phyloP scores from a whole-genome alignment of 2,329 filamentous ascomycete genomes.

The Simplicillium aogashimaense region DNA sequence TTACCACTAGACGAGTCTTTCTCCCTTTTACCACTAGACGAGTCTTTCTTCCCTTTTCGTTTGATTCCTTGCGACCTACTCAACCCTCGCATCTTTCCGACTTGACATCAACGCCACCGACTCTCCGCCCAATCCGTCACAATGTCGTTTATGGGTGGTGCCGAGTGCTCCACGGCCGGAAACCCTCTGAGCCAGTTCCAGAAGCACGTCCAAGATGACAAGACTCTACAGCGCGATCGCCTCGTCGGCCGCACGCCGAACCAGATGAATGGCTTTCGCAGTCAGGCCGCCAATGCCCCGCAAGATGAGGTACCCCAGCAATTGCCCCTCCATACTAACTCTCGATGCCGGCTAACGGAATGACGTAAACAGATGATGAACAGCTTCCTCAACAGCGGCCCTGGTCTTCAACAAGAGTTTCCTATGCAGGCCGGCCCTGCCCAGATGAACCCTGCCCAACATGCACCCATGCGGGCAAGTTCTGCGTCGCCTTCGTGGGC shows the following conservation, averaged over 20 bases:
- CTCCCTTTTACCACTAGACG: not conserved
- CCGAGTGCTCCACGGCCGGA: slow-evolving; percentile 91
- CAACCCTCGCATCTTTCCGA: slow-evolving; percentile 3
- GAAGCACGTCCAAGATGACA: slow-evolving; percentile 95
- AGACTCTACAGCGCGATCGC: slow-evolving; percentile 84
- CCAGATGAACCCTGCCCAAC: slow-evolving; percentile 38
- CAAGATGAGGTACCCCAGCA: slow-evolving; percentile 60
- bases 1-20: not conserved
- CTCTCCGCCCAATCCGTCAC: slow-evolving; percentile 12
- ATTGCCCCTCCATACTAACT: slow-evolving; percentile 1
- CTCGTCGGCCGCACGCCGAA: slow-evolving; percentile 66
- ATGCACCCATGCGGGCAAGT: slow-evolving; percentile 40
- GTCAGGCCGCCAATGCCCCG: slow-evolving; percentile 53
- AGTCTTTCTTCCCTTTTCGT: not conserved
- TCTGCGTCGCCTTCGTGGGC: slow-evolving; percentile 46
- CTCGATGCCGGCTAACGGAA: not conserved
- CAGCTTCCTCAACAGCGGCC: slow-evolving; percentile 76
- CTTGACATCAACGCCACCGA: slow-evolving; percentile 6
- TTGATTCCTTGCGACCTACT: slow-evolving; percentile 3
- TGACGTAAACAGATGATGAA: slow-evolving; percentile 66
- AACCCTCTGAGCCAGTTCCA: slow-evolving; percentile 97
- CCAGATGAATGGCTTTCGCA: slow-evolving; percentile 69
- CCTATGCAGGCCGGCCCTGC: slow-evolving; percentile 38
- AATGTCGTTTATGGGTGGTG: slow-evolving; percentile 94
- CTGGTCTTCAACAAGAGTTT: slow-evolving; percentile 44